Evolutionary conservation across 768 basidiomycete species (phyloP), one percentile per base, ranked within the genome.

Genomic region (Agrocybe praecox): DNA sequence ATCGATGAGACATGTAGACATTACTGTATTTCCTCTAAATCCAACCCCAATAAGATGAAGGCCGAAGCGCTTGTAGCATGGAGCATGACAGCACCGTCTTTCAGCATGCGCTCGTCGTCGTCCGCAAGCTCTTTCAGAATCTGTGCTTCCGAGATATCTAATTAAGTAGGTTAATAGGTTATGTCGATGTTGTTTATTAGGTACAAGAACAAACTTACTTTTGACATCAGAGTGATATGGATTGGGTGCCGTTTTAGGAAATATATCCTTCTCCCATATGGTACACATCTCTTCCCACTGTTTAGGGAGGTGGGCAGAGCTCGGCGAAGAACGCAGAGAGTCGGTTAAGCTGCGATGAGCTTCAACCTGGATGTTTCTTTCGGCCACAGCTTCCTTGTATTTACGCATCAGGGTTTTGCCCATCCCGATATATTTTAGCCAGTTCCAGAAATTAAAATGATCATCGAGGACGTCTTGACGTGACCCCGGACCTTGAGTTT

Each of bases 1-100:
- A 17, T 22, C 2, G 40, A 47, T 11, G 12, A 36, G 4, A 50
- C 18, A 49, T 26, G 21, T 15, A 12, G n/a, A 52, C 53, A 4
- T 49, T 36, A 64, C 62, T 64, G 62, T 6, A 49, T 19, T 11
- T 56, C 56, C 24, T 64, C 62, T 4, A 61, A 18, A 2, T 50
- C 54, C 9, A 64, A 40, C 1, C 51, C 62, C 47, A 61, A 33
- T 5, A n/a, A 21, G 0, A 64, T 24, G 19, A 64, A 61, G 2
- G 36, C 42, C 6, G 57, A 49, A 6, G 62, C 40, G 17, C 45
- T 56, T 1, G 57, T 59, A 8, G 17, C 42, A 33, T 62, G 57
- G 1, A 47, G 15, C 2, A 43, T 12, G 6, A 34, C 15, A 5
- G 40, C 54, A 0, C 61, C 61, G 1, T 1, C 19, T 3, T 26